These are phyloP conservation scores for Lachancea sp. DNA, from an alignment of 805 yeast species.

Conservation along the genomic window DNA sequence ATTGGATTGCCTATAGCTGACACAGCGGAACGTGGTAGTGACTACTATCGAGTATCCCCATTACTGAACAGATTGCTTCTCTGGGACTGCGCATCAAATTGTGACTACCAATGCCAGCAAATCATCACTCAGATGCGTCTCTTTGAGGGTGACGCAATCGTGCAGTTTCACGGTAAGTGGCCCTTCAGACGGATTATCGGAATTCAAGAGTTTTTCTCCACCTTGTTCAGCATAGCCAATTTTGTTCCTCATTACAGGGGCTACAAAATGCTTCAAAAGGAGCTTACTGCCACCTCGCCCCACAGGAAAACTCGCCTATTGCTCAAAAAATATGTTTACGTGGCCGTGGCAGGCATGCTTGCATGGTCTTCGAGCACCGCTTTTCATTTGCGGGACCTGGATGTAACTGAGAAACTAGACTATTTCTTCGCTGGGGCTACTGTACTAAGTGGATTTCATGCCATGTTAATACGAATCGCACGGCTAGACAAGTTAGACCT, in stretches of 20 bases:
- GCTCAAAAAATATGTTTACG: conserved; percentile 24
- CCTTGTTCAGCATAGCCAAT: conserved; percentile 69
- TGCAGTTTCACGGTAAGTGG: conserved; percentile 97
- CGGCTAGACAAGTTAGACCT: conserved; percentile 43
- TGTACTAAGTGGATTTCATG: conserved; percentile 72
- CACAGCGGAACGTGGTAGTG: conserved; percentile 14
- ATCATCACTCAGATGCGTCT: conserved; percentile 54
- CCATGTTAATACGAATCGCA: conserved; percentile 54
- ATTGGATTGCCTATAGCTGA: neutral
- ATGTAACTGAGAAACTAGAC: conserved; percentile 76
- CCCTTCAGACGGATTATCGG: conserved; percentile 78
- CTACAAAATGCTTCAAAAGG: conserved; percentile 30
- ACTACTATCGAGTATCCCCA: conserved; percentile 28
- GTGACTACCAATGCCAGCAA: conserved; percentile 92
- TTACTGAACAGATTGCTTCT: conserved; percentile 40
- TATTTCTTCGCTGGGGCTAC: conserved; percentile 91
- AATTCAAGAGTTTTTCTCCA: conserved; percentile 77
- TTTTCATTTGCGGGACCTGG: conserved; percentile 81
- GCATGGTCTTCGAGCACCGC: conserved; percentile 87
- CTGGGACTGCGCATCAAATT: conserved; percentile 75
- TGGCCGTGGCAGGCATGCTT: conserved; percentile 61
- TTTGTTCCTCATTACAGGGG: conserved; percentile 58
- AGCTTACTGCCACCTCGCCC: conserved; percentile 8
- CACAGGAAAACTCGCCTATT: conserved; percentile 9
- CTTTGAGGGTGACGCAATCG: conserved; percentile 43